Evolutionary conservation across 1,139 yeast genomes (phyloP), one percentile per base, ranked within the genome.

Genomic region (Diutina catenulata): DNA sequence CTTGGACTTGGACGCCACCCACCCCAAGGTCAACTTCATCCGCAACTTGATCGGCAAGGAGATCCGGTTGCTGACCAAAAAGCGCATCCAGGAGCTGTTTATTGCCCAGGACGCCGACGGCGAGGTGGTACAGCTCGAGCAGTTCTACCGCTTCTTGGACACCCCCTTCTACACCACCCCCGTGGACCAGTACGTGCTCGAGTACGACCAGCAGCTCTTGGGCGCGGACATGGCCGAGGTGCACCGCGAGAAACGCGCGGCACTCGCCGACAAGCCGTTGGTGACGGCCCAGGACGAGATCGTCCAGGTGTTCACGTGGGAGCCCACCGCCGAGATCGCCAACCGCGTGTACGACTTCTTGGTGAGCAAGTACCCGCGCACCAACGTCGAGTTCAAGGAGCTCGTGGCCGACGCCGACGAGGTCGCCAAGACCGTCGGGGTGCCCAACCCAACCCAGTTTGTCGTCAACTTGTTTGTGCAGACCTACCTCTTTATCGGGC

Each of bases 21-120:
- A 84, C 53, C 96, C 96, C 13, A 78, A 76, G 48, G 69, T 74
- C 45, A 75, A 71, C 38, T 82, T 91, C 46, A 77, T 91, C 43
- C 74, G 70, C 48, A 87, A 87, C 58, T 68, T 88, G 46, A 80
- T 91, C 44, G 74, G 79, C 33, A 88, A 87, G 51, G 96, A 88
- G 55, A 64, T 88, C 27, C 70, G 96, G 46, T 68, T 91, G 42
- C 80, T 87, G 21, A 74, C 67, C 47, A 74, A 80, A 36, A 73
- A 73, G 43, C 74, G 84, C 42, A 81, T 91, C 40, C 71, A 72
- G 46, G 81, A 76, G 25, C 81, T 94, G 37, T 68, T 91, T 43
- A 86, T 94, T 1, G 72, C 68, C 5, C 49, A 65, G 37, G 52
- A 49, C 18, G 56, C 52, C 22, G 49, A 57, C 14, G 47, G 47